Evolutionary conservation across 352 stramenopile genomes (phyloP).

Genomic region (Sclerospora graminicola): DNA sequence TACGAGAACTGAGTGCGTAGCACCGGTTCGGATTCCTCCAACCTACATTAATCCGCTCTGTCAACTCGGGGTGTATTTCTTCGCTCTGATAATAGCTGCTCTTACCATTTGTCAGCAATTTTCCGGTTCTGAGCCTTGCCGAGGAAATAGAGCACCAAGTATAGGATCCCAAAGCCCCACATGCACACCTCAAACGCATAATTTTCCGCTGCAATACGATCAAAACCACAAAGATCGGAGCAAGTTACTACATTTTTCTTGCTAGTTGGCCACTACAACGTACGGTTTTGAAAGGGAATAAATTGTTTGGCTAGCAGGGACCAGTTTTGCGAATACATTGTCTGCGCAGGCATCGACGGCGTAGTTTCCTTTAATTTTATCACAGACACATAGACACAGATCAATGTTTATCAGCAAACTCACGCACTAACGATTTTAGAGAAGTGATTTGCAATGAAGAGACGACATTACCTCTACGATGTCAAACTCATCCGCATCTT

Average conservation of each 20-base stretch:
- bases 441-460: no score
- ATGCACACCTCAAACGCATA: slow-evolving; percentile 39
- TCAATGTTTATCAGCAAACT: neutral
- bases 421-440: no score
- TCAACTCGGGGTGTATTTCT: no score
- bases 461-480: slow-evolving; percentile 18
- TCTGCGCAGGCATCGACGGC: slow-evolving; percentile 1
- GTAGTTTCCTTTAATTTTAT: slow-evolving; percentile 4
- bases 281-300: slow-evolving; percentile 29
- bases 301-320: slow-evolving; percentile 19
- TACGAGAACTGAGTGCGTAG: slow-evolving; percentile 67
- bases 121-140: slow-evolving; percentile 58
- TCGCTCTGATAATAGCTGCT: neutral
- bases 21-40: slow-evolving; percentile 53
- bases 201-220: slow-evolving; percentile 25
- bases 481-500: slow-evolving; percentile 45
- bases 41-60: slow-evolving; percentile 16
- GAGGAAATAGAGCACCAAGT: slow-evolving; percentile 47
- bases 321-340: slow-evolving; percentile 13
- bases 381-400: neutral
- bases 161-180: slow-evolving; percentile 36
- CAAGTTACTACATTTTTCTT: neutral
- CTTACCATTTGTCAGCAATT: slow-evolving; percentile 57
- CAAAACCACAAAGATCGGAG: neutral
- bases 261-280: neutral